Percentiles rank a stretch among this genome's conserved stretches.
phyloP scores from a whole-genome alignment of 495 filamentous ascomycete genomes.

The Tuber magnatum region DNA sequence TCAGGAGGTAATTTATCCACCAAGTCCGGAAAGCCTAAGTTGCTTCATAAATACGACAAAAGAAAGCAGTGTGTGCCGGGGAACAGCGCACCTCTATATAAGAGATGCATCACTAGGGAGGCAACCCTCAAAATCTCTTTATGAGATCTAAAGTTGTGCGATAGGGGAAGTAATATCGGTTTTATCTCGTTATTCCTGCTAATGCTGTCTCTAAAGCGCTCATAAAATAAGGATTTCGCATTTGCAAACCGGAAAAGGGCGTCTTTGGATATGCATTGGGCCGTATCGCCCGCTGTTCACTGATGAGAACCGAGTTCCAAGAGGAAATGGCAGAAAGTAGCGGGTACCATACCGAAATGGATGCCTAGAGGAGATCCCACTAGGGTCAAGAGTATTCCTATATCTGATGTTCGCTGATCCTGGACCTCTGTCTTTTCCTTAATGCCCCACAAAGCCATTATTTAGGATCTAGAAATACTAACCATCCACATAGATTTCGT shows the following conservation, averaged over 20 bases:
- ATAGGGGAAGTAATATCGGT: constrained; percentile 42
- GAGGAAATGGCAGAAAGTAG: not conserved
- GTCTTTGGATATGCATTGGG: constrained; percentile 47
- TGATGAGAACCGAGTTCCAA: not conserved
- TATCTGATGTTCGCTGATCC: constrained; percentile 44
- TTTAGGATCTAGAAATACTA: not conserved
- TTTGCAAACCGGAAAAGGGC: constrained; percentile 46
- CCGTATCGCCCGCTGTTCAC: constrained; percentile 44
- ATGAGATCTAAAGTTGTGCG: constrained; percentile 46
- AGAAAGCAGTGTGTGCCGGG: not conserved
- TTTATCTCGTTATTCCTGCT: constrained; percentile 23
- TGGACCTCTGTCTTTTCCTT: constrained; percentile 43
- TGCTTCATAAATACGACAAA: not conserved
- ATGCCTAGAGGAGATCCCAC: constrained; percentile 43
- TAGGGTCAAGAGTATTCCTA: constrained; percentile 43
- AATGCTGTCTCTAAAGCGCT: constrained; percentile 34
- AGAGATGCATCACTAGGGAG: constrained; percentile 33
- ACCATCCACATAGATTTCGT: constrained; percentile 48
- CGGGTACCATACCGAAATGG: constrained; percentile 42
- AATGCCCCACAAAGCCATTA: not conserved
- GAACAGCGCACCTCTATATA: constrained; percentile 33
- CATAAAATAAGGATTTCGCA: constrained; percentile 44
- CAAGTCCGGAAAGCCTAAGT: constrained; percentile 43
- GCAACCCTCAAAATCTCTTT: constrained; percentile 42
- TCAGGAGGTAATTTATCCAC: constrained; percentile 46